Percentiles rank a stretch among this genome's conserved stretches.
Evolutionary conservation across 345 rosid genomes (phyloP).

Genomic region (Clarkia xantiana): DNA sequence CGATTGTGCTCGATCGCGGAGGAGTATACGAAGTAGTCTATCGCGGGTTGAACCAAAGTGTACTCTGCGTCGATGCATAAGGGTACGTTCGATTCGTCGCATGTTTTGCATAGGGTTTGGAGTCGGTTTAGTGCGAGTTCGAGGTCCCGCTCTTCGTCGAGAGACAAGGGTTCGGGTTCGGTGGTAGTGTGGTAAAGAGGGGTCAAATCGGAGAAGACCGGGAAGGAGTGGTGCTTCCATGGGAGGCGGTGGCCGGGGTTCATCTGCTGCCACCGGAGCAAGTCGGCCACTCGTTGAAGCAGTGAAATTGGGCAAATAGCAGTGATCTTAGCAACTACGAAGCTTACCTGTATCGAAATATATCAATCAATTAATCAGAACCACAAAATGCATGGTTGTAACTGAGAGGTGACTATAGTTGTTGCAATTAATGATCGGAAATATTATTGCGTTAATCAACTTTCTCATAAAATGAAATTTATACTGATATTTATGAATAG

Average conservation of each 20-base stretch:
- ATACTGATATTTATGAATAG: too few species aligned
- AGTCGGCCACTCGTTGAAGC: conserved; percentile 53
- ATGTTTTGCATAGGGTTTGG: conserved; percentile 34
- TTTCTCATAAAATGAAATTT: too few species aligned
- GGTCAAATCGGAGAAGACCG: conserved; percentile 54
- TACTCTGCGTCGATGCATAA: conserved; percentile 69
- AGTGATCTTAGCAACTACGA: conserved; percentile 49
- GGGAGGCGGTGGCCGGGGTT: conserved; percentile 43
- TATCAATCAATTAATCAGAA: background rate
- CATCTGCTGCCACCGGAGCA: conserved; percentile 69
- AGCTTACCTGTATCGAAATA: conserved; percentile 45
- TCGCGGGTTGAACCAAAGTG: conserved; percentile 63
- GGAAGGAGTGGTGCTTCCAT: conserved; percentile 53
- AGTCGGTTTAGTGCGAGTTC: conserved; percentile 36
- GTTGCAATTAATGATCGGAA: too few species aligned
- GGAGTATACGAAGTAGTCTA: conserved; percentile 66
- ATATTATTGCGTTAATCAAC: too few species aligned
- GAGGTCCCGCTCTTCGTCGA: conserved; percentile 50
- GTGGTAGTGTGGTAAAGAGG: conserved; percentile 60
- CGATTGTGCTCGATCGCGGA: conserved; percentile 40
- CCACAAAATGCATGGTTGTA: too few species aligned
- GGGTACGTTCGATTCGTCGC: conserved; percentile 39
- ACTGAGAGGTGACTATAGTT: too few species aligned
- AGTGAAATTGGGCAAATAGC: conserved; percentile 65
- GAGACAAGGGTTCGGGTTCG: conserved; percentile 46